A percentile compares a stretch with the other conserved stretches of the same genome.
Conservation (phyloP, 169 alveolate genomes). For the Plasmodium malariae region DNA sequence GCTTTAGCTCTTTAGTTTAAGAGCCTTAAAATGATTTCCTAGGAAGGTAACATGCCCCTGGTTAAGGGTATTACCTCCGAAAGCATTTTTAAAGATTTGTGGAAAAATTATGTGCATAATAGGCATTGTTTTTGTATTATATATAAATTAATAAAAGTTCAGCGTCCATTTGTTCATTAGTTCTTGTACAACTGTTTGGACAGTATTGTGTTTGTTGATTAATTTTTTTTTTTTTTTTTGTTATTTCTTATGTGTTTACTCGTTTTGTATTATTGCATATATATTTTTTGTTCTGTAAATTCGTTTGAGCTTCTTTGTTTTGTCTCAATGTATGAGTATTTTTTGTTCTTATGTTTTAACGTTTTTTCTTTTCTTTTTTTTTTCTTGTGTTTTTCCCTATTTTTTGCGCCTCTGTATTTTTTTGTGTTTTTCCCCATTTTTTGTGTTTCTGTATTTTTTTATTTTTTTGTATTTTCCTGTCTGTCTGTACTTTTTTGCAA, state of each 20-base stretch:
- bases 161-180: too few relatives aligned
- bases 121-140: too few relatives aligned
- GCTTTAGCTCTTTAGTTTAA: background rate
- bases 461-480: background rate
- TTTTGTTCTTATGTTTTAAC: background rate
- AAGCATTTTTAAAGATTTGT: slow-evolving; percentile 11
- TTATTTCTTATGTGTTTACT: too few relatives aligned
- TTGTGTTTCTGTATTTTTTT: background rate
- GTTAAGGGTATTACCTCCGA: background rate
- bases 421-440: background rate
- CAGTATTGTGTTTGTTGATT: too few relatives aligned
- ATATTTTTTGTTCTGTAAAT: background rate
- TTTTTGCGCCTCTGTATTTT: background rate
- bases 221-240: too few relatives aligned
- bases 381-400: background rate
- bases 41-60: background rate
- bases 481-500: too few relatives aligned
- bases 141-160: too few relatives aligned
- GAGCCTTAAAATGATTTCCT: slow-evolving; percentile 22
- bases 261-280: too few relatives aligned
- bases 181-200: too few relatives aligned
- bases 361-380: background rate
- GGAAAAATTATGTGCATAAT: background rate
- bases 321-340: background rate
- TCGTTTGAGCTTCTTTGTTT: background rate